These are phyloP conservation scores for Physcomitrium patens DNA, from an alignment of 225 moss, liverwort and hornwort genomes.

Conservation along the genomic window DNA sequence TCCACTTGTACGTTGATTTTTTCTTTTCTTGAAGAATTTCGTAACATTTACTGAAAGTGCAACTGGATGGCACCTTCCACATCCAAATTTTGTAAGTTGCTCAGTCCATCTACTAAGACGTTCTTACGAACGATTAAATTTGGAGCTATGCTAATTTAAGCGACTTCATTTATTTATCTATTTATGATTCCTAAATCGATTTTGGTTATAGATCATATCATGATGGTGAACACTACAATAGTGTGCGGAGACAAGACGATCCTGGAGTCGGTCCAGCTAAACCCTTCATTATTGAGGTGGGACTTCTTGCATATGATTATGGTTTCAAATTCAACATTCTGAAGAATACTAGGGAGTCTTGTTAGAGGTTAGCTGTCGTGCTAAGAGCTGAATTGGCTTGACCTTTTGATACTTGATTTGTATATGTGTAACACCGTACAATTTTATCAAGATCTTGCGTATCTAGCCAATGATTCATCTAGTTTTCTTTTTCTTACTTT, in stretches of 20 bases:
- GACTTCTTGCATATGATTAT: constrained; percentile 13
- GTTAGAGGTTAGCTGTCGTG: neutral
- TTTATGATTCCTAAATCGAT: constrained; percentile 20
- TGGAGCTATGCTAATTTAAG: too few species aligned
- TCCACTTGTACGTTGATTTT: neutral
- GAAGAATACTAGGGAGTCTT: neutral
- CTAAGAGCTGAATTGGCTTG: constrained; percentile 11
- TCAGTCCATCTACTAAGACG: too few species aligned
- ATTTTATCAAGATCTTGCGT: neutral
- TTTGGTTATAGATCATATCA: constrained; percentile 90
- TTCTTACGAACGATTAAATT: too few species aligned
- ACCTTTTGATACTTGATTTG: neutral
- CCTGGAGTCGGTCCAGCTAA: constrained; percentile 70
- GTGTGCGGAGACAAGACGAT: constrained; percentile 85
- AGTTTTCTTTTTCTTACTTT: neutral
- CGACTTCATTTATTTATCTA: neutral
- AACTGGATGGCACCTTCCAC: too few species aligned
- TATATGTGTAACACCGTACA: too few species aligned
- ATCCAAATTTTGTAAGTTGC: too few species aligned
- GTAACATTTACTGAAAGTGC: too few species aligned
- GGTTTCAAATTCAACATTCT: constrained; percentile 22
- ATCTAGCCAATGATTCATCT: neutral
- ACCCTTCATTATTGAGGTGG: constrained; percentile 79
- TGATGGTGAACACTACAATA: constrained; percentile 98
- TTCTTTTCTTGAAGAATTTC: too few species aligned